Percentiles rank a stretch among this genome's conserved stretches.
phyloP scores from a whole-genome alignment of 805 yeast genomes.

The Candida sphagnicola region DNA sequence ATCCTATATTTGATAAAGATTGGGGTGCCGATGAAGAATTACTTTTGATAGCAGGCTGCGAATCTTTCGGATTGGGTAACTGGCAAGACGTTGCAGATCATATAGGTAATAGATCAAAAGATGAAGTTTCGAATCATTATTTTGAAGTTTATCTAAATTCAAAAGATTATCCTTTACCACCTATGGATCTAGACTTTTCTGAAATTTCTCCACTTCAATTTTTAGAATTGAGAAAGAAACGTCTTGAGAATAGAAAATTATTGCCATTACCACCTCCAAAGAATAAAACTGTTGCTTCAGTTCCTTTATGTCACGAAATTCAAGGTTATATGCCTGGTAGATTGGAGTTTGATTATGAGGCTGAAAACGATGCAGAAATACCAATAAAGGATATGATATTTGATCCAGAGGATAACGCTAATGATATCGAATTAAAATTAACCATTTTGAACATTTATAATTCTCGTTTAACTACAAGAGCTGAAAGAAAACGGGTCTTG shows the following conservation, averaged over 20 bases:
- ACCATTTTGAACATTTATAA: slow-evolving; percentile 87
- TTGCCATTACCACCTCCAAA: slow-evolving; percentile 79
- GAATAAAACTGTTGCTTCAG: slow-evolving; percentile 84
- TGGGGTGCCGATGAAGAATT: slow-evolving; percentile 99
- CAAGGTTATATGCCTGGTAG: slow-evolving; percentile 99
- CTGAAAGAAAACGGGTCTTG: slow-evolving; percentile 84
- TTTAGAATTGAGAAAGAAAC: slow-evolving; percentile 55
- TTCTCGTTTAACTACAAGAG: slow-evolving; percentile 83
- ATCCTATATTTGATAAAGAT: slow-evolving; percentile 81
- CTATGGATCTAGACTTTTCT: slow-evolving; percentile 64
- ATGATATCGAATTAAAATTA: slow-evolving; percentile 86
- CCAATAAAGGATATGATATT: slow-evolving; percentile 93
- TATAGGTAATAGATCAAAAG: slow-evolving; percentile 87
- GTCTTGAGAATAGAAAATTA: slow-evolving; percentile 71
- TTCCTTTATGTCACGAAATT: slow-evolving; percentile 93
- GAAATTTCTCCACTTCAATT: slow-evolving; percentile 65
- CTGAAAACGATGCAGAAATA: slow-evolving; percentile 94
- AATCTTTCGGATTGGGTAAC: slow-evolving; percentile 87
- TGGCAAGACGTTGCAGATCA: slow-evolving; percentile 99
- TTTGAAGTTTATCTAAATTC: slow-evolving; percentile 65
- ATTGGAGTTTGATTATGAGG: slow-evolving; percentile 92
- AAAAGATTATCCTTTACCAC: slow-evolving; percentile 82
- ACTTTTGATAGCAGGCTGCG: slow-evolving; percentile 84
- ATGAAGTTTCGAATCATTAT: slow-evolving; percentile 88
- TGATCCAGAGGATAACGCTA: slow-evolving; percentile 85